phyloP scores from a whole-genome alignment of 2,329 filamentous ascomycete genomes.

The Rhytidhysteron rufulum region DNA sequence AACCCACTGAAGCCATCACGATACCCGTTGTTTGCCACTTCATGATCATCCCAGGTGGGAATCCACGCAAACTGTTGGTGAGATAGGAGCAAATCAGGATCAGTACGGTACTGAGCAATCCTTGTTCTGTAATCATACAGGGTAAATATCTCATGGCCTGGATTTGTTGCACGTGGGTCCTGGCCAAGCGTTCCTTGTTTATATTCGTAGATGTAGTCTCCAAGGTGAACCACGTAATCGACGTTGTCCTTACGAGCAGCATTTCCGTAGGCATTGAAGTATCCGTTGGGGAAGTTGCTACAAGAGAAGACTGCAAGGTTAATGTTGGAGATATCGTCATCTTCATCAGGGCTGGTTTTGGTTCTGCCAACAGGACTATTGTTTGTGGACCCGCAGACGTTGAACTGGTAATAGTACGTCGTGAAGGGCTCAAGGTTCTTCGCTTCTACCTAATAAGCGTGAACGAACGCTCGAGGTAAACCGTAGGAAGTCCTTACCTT shows the following conservation, averaged over 20 bases:
- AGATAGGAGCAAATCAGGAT: conserved; percentile 37
- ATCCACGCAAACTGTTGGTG: conserved; percentile 43
- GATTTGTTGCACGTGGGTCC: conserved; percentile 29
- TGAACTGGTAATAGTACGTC: conserved; percentile 68
- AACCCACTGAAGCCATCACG: conserved; percentile 37
- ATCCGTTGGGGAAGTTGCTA: conserved; percentile 57
- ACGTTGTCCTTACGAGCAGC: conserved; percentile 36
- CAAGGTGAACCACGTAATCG: conserved; percentile 40
- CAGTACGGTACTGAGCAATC: conserved; percentile 39
- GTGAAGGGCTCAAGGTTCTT: conserved; percentile 60
- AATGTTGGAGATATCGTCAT: conserved; percentile 55
- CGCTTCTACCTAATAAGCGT: conserved; percentile 57
- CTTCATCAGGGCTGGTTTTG: conserved; percentile 61
- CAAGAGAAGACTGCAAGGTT: conserved; percentile 69
- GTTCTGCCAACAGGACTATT: conserved; percentile 63
- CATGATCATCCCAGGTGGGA: conserved; percentile 36
- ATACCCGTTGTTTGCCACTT: conserved; percentile 41
- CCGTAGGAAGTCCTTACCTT: conserved; percentile 46
- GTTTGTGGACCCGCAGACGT: conserved; percentile 60
- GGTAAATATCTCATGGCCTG: conserved; percentile 36
- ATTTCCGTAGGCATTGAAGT: conserved; percentile 48
- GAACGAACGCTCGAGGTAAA: conserved; percentile 5
- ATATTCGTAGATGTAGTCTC: conserved; percentile 45
- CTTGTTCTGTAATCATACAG: conserved; percentile 44
- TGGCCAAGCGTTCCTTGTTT: conserved; percentile 34